phyloP scores from a whole-genome alignment of 2,329 filamentous ascomycete species.

The Fusarium secorum region DNA sequence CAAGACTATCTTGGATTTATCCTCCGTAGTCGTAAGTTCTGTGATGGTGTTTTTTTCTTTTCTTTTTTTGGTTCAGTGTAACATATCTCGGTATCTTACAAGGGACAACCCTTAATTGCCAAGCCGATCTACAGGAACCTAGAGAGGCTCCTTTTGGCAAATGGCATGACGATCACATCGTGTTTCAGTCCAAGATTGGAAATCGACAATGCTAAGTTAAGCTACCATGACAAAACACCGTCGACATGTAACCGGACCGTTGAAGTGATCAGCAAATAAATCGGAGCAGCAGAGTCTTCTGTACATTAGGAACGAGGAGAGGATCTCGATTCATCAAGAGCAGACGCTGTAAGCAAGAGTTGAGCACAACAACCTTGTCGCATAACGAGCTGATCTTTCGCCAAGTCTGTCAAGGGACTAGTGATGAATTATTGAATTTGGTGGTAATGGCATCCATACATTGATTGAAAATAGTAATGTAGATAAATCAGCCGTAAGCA shows the following conservation, averaged over 20 bases:
- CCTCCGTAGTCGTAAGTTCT: conserved; percentile 1
- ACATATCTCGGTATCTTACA: neutral
- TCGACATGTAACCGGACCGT: neutral
- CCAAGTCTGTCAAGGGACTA: conserved; percentile 11
- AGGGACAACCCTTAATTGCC: conserved; percentile 18
- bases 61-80: conserved; percentile 1
- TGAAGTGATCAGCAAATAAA: neutral
- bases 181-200: neutral
- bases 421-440: conserved; percentile 19
- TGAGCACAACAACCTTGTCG: conserved; percentile 7
- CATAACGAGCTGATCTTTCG: conserved; percentile 12
- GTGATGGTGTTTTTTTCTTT: neutral
- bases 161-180: conserved; percentile 1
- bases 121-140: conserved; percentile 35
- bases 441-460: conserved; percentile 4
- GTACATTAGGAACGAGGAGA: neutral
- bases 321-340: conserved; percentile 5
- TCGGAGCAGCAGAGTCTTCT: neutral
- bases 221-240: neutral
- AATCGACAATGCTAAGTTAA: neutral
- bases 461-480: conserved; percentile 4
- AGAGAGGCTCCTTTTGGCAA: conserved; percentile 2
- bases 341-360: neutral
- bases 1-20: conserved; percentile 24
- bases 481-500: conserved; percentile 14